Base-by-base conservation (phyloP, 345 rosid species). In the Microcos paniculata region DNA sequence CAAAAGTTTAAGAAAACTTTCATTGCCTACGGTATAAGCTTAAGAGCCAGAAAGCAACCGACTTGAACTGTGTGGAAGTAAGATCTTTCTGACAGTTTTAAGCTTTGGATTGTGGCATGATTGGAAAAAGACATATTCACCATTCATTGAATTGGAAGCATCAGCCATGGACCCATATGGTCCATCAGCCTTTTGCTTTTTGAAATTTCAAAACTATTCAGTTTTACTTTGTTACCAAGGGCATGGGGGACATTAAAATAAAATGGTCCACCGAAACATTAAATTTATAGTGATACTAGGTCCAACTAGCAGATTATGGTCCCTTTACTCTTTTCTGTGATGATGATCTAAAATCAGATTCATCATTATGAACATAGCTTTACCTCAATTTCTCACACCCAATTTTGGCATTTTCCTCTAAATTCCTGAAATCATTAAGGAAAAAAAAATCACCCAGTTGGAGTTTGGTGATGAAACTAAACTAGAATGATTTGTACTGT, bases 131-230 rank as follows among this genome's bases (percentile, higher is more conserved):
- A 31, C 35, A 72, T 9, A 40, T n/a, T 38, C 63, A 57, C 12
- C 66, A 57, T 72, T 38, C 66, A 72, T 57, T 72, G 66, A 42
- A 40, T 42, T 30, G 24, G 53, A 69, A 68, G 58, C 42, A 16
- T 28, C 16, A 30, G 26, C 26, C 35, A 19, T 62, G 68, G 68
- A 4, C 68, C 68, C 68, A 58, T 58, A 28, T 58, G 19, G 38
- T 4, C 14, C 40, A 59, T 59, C 18, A 13, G 3, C 33, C n/a
- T n/a, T 57, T 26, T 30, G 40, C n/a, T 59, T 15, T 15, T 15
- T 28, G 21, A 59, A 59, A 28, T 59, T 59, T 59, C 10, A 59
- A 59, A 59, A 15, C 11, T 14, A 26, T 28, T 4, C 21, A 6
- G 38, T 59, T 59, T 58, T 57, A 11, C 2, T 23, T 56, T 58